Evolutionary conservation across 768 basidiomycete genomes (phyloP).

Genomic region (Leccinum subgranulosum): DNA sequence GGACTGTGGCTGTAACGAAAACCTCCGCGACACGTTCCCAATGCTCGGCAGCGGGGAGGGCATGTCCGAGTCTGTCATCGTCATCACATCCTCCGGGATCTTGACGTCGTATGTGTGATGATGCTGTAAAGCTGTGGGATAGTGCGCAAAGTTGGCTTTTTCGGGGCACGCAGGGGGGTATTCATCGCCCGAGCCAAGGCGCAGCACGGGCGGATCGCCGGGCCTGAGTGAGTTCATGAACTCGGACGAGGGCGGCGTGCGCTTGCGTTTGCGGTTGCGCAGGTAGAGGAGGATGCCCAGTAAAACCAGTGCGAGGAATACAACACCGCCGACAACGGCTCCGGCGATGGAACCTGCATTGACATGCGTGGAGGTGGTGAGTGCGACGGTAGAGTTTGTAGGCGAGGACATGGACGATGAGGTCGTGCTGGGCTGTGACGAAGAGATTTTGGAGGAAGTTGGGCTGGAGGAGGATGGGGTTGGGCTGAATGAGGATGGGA

Average conservation of each 20-base stretch:
- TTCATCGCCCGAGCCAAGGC: constrained; percentile 23
- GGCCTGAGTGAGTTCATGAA: constrained; percentile 39
- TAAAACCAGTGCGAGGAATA: constrained; percentile 35
- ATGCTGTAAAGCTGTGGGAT: constrained; percentile 7
- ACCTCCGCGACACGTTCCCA: constrained; percentile 18
- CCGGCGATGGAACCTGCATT: constrained; percentile 51
- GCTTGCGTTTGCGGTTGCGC: constrained; percentile 39
- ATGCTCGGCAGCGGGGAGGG: constrained; percentile 14
- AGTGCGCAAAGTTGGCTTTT: constrained; percentile 10
- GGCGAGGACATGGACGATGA: not conserved
- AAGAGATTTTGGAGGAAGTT: not conserved
- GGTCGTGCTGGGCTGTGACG: not conserved
- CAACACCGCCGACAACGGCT: constrained; percentile 47
- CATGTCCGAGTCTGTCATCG: not conserved
- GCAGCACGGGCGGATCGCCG: constrained; percentile 25
- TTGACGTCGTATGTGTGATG: constrained; percentile 4
- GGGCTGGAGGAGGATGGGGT: not conserved
- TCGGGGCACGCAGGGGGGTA: constrained; percentile 14
- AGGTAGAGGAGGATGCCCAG: constrained; percentile 38
- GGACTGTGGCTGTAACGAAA: constrained; percentile 11
- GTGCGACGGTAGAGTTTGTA: constrained; percentile 1
- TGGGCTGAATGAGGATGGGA: not conserved
- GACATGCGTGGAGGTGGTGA: constrained; percentile 12
- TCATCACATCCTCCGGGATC: constrained; percentile 12
- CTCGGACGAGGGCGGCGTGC: constrained; percentile 57